Evolutionary conservation across 345 rosid species (phyloP).

Genomic region (Zanthoxylum bungeanum): DNA sequence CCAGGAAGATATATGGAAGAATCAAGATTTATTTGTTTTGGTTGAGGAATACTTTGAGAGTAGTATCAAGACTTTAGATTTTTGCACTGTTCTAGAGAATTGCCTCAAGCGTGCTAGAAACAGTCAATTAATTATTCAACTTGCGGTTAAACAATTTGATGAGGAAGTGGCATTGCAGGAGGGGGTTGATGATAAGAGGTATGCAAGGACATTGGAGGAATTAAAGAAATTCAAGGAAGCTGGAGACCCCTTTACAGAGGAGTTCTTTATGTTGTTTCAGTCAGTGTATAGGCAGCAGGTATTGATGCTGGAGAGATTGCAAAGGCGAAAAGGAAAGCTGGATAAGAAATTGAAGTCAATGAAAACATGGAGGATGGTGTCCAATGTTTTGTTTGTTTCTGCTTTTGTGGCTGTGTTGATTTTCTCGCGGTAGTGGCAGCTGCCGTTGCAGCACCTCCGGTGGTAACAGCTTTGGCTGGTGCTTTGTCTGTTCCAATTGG

Average conservation of each 20-base stretch:
- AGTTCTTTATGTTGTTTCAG: slow-evolving; percentile 54
- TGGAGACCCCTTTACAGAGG: slow-evolving; percentile 67
- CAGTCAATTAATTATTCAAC: slow-evolving; percentile 63
- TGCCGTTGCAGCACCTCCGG: slow-evolving; percentile 75
- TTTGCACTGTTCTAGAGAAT: slow-evolving; percentile 67
- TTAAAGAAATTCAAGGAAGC: slow-evolving; percentile 56
- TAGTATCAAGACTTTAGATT: slow-evolving; percentile 63
- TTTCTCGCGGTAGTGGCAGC: slow-evolving; percentile 88
- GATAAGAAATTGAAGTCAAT: slow-evolving; percentile 57
- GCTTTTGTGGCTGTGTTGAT: slow-evolving; percentile 69
- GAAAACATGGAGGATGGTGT: slow-evolving; percentile 73
- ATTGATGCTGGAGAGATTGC: slow-evolving; percentile 50
- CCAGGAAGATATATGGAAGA: slow-evolving; percentile 76
- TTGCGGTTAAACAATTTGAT: slow-evolving; percentile 60
- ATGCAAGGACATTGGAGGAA: slow-evolving; percentile 60
- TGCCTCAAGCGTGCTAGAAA: slow-evolving; percentile 64
- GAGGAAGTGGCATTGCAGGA: slow-evolving; percentile 38
- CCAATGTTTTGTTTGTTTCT: slow-evolving; percentile 69
- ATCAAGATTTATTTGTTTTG: slow-evolving; percentile 52
- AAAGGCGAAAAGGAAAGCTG: slow-evolving; percentile 45
- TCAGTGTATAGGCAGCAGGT: slow-evolving; percentile 50
- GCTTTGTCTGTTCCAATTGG: slow-evolving; percentile 70
- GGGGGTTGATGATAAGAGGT: slow-evolving; percentile 37
- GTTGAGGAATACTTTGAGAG: slow-evolving; percentile 68
- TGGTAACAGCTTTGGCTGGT: slow-evolving; percentile 61